Evolutionary conservation across 768 basidiomycete genomes (phyloP), one percentile per base, ranked within the genome.

Genomic region (Rhizopogon vulgaris): DNA sequence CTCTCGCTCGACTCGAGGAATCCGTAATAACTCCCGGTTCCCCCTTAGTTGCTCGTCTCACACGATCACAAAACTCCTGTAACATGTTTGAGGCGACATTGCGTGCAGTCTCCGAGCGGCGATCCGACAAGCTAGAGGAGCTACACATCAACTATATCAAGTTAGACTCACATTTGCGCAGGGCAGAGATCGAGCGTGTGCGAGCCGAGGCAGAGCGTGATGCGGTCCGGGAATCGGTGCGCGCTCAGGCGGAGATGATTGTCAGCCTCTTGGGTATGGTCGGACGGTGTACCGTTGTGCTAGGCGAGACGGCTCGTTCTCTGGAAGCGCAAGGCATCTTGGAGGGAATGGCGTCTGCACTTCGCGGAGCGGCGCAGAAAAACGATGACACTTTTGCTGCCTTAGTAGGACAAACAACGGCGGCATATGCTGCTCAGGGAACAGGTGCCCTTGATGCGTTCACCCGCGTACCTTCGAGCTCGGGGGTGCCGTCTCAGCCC

Each of bases 61-160:
- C 82, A 60, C 80, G 84, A 5, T 85, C 89, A 3, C 76, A 77
- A 52, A 93, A 91, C 63, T 83, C 88, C 4, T 76, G 72, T 55
- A 82, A 85, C 30, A 87, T 93, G 78, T 90, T 93, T 61, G 88
- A 90, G 42, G 90, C 88, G 14, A 89, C 87, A 36, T 78, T 93
- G 63, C 81, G 87, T n/a, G 89, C 89, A 14, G 83, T 85, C 45
- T 82, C 85, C 32, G 87, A 94, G 61, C 75, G 91, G 49, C 83
- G 78, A 54, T 87, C 85, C 4, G 88, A 90, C 56, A 83, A 83
- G 58, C 69, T 91, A 34, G 91, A 92, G 62, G 86, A 90, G 25
- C 60, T 78, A 37, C 79, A 76, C 59, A 63, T 82, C 24, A 84
- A 89, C 54, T 85, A 80, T 56, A 71, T 94, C 60, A 85, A 83